These are phyloP conservation scores for Cystobasidium ongulense DNA, from an alignment of 768 basidiomycete species.

Conservation along the genomic window DNA sequence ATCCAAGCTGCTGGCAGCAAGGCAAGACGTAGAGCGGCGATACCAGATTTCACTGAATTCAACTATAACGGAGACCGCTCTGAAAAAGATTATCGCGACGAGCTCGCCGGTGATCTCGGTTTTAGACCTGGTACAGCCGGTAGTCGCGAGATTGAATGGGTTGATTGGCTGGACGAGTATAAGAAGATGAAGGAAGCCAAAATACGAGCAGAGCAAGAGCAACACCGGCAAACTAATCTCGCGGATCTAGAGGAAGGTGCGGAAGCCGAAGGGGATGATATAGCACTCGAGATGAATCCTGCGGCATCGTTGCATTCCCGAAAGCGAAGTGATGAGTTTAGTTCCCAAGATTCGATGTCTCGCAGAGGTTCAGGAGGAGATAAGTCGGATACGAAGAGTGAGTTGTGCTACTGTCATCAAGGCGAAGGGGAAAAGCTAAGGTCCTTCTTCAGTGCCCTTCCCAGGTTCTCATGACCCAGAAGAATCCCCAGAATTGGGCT, in stretches of 20 bases:
- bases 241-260: not conserved
- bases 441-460: not conserved
- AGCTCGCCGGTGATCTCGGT: slow-evolving; percentile 27
- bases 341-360: not conserved
- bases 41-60: slow-evolving; percentile 23
- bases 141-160: slow-evolving; percentile 48
- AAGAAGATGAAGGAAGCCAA: slow-evolving; percentile 48
- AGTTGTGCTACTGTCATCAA: not conserved
- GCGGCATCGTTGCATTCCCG: not conserved
- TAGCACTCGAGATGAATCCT: not conserved
- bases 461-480: not conserved
- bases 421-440: not conserved
- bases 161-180: slow-evolving; percentile 50
- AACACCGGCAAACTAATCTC: not conserved
- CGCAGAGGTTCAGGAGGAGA: slow-evolving; percentile 4
- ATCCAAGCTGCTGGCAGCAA: not conserved
- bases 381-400: not conserved
- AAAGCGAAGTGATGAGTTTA: not conserved
- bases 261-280: slow-evolving; percentile 3
- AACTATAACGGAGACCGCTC: not conserved
- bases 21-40: slow-evolving; percentile 15
- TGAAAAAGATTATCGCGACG: slow-evolving; percentile 17
- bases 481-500: not conserved
- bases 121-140: slow-evolving; percentile 11
- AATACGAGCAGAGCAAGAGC: slow-evolving; percentile 44